Evolutionary conservation across 352 stramenopile genomes (phyloP), one percentile per base, ranked within the genome.

Genomic region (Peronospora farinosa): DNA sequence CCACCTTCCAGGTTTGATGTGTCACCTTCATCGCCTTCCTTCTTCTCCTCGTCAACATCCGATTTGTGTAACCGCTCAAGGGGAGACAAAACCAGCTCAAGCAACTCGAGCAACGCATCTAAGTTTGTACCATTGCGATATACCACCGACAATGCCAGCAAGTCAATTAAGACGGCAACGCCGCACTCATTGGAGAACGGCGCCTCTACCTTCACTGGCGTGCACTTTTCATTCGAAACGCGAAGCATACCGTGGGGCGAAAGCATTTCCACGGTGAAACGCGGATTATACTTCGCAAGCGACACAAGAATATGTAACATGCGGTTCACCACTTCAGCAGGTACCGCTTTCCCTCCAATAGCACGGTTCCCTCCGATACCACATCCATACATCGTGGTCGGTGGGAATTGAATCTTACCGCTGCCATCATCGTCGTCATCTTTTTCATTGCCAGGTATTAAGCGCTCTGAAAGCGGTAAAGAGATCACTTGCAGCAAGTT

Each of bases 31-130:
- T 73, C 59, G 7, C 56, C 58, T 7, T 78, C 64, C 25, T 82
- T 69, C 42, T 75, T 69, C 52, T 85, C 66, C 31, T 76, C 66
- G 41, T 72, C 62, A 16, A 70, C 69, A 57, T 59, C 80, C 66
- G 47, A 69, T 21, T 63, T 58, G 19, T 63, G 51, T 4, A 97
- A 45, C 9, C 91, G 72, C 21, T 86, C 84, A 10, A 98, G 67
- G 28, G 92, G 93, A 5, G 83, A 76, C 9, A 97, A 64, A 36
- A 96, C 68, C 40, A 85, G 54, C 63, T 98, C 93, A 8, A 98
- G 63, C 8, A 98, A 58, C 55, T 93, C 80, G 1, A 98, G 69
- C 27, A 98, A 64, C 32, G 95, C 84, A 52, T 98, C 93, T 19
- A 98, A 66, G 51, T 95, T 96, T 12, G 81, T 84, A n/a, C 78